Evolutionary conservation across 2,329 filamentous ascomycete genomes (phyloP).

Genomic region (Neofusicoccum ribis): DNA sequence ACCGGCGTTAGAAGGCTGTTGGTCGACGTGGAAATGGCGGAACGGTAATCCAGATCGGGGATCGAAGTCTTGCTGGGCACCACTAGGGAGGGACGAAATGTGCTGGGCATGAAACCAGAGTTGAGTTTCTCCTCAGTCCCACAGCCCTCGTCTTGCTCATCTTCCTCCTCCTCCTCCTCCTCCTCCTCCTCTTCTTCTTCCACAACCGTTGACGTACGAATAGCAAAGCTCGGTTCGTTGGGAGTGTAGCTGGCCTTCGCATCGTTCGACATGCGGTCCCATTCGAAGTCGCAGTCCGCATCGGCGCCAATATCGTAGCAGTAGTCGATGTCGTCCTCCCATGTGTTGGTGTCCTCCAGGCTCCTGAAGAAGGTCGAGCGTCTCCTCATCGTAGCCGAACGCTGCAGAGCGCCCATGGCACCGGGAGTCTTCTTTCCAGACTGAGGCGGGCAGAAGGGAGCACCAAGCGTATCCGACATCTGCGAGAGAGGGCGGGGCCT

Average conservation of each 20-base stretch:
- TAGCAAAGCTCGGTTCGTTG: not conserved
- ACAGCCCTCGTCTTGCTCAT: not conserved
- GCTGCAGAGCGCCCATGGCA: conserved; percentile 1
- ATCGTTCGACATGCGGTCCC: conserved; percentile 44
- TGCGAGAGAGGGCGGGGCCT: conserved; percentile 34
- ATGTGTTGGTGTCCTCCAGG: conserved; percentile 38
- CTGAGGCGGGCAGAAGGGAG: conserved; percentile 37
- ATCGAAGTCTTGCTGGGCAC: conserved; percentile 31
- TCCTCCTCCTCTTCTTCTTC: conserved; percentile 13
- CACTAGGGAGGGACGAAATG: conserved; percentile 31
- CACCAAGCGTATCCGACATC: conserved; percentile 48
- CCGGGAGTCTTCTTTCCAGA: conserved; percentile 14
- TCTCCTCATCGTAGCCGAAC: conserved; percentile 8
- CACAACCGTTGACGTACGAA: conserved; percentile 6
- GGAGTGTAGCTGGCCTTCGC: conserved; percentile 32
- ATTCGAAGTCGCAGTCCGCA: conserved; percentile 62
- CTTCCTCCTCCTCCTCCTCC: conserved; percentile 7
- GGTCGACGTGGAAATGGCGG: conserved; percentile 37
- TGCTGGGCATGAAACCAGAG: conserved; percentile 23
- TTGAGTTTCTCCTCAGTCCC: conserved; percentile 4
- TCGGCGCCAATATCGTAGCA: conserved; percentile 63
- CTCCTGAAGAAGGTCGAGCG: conserved; percentile 18
- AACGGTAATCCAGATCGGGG: conserved; percentile 36
- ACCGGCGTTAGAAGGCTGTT: conserved; percentile 18
- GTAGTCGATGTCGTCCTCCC: conserved; percentile 65